Evolutionary conservation across 2,329 filamentous ascomycete species (phyloP).

Genomic region (Colletotrichum sp.): DNA sequence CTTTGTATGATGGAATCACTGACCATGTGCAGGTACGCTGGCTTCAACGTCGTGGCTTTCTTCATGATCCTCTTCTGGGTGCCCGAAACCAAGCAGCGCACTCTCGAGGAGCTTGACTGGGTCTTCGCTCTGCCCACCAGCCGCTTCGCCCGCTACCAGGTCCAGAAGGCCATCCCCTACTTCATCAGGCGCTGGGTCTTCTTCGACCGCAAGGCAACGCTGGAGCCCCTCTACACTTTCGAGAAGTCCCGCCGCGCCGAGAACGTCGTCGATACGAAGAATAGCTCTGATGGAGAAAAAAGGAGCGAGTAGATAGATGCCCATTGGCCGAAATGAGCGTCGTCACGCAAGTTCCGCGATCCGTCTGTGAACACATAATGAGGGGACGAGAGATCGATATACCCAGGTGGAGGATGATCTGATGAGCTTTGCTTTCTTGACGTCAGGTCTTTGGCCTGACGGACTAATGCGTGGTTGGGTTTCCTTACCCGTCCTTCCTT

Average conservation of each 20-base stretch:
- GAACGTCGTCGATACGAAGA: neutral
- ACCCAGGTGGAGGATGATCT: conserved; percentile 9
- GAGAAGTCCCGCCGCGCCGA: conserved; percentile 22
- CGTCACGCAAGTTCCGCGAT: neutral
- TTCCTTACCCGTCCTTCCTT: too few relatives aligned
- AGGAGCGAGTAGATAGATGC: neutral
- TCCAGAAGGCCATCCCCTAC: conserved; percentile 36
- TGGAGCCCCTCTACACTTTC: conserved; percentile 48
- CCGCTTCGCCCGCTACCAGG: conserved; percentile 35
- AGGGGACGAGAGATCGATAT: neutral
- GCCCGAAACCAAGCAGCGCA: conserved; percentile 57
- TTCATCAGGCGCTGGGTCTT: conserved; percentile 33
- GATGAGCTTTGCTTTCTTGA: neutral
- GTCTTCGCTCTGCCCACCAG: conserved; percentile 39
- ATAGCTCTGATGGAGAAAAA: conserved; percentile 16
- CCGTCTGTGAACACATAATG: neutral
- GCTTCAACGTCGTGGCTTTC: conserved; percentile 58
- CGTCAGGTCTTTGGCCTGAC: neutral
- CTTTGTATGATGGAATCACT: neutral
- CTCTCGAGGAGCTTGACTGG: conserved; percentile 48
- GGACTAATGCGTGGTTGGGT: neutral
- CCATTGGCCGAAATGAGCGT: neutral
- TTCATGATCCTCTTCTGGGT: conserved; percentile 61
- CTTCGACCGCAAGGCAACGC: conserved; percentile 30
- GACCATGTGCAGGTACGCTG: conserved; percentile 43